phyloP scores from a whole-genome alignment of 805 yeast species.

The Candida peoriensis region DNA sequence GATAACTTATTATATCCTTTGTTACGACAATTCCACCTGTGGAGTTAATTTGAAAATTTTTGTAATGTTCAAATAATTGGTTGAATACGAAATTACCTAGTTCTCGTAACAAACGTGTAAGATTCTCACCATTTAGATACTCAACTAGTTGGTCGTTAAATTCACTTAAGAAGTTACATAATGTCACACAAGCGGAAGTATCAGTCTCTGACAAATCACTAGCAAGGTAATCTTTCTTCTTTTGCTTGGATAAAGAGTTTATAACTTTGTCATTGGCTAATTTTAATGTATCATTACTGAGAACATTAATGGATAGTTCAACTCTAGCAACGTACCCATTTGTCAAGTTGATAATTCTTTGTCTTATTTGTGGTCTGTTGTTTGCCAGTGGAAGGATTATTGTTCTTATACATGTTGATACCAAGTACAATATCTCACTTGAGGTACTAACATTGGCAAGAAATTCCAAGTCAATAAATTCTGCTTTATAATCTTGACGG shows the following conservation, averaged over 20 bases:
- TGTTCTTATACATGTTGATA: constrained; percentile 69
- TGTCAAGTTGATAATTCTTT: constrained; percentile 54
- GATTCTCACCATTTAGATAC: constrained; percentile 41
- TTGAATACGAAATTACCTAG: constrained; percentile 56
- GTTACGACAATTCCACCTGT: constrained; percentile 81
- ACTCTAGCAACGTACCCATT: constrained; percentile 55
- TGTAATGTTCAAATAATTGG: constrained; percentile 64
- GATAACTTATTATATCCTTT: constrained; percentile 76
- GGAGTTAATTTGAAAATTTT: constrained; percentile 68
- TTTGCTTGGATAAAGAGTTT: constrained; percentile 56
- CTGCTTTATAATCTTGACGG: constrained; percentile 29
- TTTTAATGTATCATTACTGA: constrained; percentile 54
- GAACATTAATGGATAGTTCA: constrained; percentile 61
- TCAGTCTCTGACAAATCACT: constrained; percentile 46
- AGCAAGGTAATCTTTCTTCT: constrained; percentile 65
- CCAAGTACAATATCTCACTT: constrained; percentile 55
- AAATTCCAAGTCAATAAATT: constrained; percentile 38
- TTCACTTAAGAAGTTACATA: constrained; percentile 47
- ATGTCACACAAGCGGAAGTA: constrained; percentile 65
- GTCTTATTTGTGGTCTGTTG: constrained; percentile 51
- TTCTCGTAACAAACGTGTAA: constrained; percentile 44
- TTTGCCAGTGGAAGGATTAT: constrained; percentile 71
- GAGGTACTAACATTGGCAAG: constrained; percentile 46
- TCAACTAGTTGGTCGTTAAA: constrained; percentile 34
- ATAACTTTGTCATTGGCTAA: constrained; percentile 47